Base-by-base conservation (phyloP, 768 basidiomycete genomes). In the Macrolepiota albuminosa region DNA sequence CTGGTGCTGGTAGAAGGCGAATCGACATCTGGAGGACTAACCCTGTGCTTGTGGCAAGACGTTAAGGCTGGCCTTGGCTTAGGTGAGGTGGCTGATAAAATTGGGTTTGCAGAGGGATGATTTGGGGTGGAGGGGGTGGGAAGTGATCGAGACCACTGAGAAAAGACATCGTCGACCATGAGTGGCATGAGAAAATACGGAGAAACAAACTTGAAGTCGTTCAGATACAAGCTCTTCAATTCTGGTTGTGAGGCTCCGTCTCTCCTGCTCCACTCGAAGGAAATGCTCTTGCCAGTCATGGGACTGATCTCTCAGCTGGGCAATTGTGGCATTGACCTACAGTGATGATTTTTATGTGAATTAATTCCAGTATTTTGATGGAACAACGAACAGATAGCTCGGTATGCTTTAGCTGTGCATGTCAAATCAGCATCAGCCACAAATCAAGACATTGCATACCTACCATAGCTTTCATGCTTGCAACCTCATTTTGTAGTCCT, bases 201-300 rank as follows among this genome's bases (percentile, higher is more conserved):
- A 47, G 8, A 45, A 21, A 73, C 81, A 52, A 60, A 84, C 84
- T 56, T 75, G 74, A 31, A 78, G 68, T 46, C 76, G 76, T 54
- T 84, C 83, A 5, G 80, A 70, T 9, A 86, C 69, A 2, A 88
- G 77, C 56, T 88, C 85, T 48, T 87, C 84, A 11, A 87, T 68
- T 45, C 83, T 77, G 4, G 79, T 78, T 9, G 83, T 75, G 13
- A 89, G 78, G 6, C 78, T 76, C 33, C 78, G 81, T 21, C 21
- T 21, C 21, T 21, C 21, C 21, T 21, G 21, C 21, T 21, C 21
- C 21, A 21, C 21, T 21, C 88, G 83, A 40, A 86, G 74, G 69
- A 88, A 91, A 64, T 89, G 88, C 24, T 88, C 88, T 69, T 91
- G 90, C 89, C 89, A 91, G 64, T 87, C 86, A 56, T 78, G 76